Evolutionary conservation across 192 early-diverging fungal species (phyloP).

Genomic region (Rhizoclosmatium sp.): DNA sequence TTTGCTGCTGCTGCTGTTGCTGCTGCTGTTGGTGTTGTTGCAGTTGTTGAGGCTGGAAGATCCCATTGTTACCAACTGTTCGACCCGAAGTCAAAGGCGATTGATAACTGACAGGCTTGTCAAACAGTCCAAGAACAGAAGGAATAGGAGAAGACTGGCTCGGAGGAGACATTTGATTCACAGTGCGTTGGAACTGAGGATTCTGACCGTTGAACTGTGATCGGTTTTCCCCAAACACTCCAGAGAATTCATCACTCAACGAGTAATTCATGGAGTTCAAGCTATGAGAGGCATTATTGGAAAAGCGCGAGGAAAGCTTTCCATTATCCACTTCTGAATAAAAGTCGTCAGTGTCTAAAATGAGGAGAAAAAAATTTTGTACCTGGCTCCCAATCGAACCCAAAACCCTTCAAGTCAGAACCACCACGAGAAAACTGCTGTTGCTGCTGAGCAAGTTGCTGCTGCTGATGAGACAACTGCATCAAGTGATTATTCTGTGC

Average conservation of each 20-base stretch:
- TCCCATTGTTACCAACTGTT: not conserved
- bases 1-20: conserved; percentile 7
- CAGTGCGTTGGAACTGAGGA: conserved; percentile 17
- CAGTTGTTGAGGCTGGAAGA: conserved; percentile 9
- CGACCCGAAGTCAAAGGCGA: not conserved
- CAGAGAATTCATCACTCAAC: not conserved
- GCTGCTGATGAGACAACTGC: conserved; percentile 5
- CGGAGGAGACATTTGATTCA: conserved; percentile 32
- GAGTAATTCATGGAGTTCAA: not conserved
- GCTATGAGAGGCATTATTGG: not conserved
- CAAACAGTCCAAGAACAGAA: conserved; percentile 18
- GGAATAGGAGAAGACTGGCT: conserved; percentile 27
- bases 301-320: not conserved
- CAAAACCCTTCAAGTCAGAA: not conserved
- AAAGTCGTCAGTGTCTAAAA: not conserved
- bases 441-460: conserved; percentile 12
- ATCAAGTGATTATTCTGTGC: conserved; percentile 7
- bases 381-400: conserved; percentile 11
- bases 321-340: not conserved
- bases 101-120: not conserved
- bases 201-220: conserved; percentile 2
- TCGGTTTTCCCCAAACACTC: not conserved
- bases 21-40: conserved; percentile 15
- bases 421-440: conserved; percentile 4
- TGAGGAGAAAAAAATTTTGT: not conserved